Percentiles rank a stretch among this genome's conserved stretches.
phyloP scores from a whole-genome alignment of 2,329 filamentous ascomycete genomes.

The Cladosporium cucumerinum region DNA sequence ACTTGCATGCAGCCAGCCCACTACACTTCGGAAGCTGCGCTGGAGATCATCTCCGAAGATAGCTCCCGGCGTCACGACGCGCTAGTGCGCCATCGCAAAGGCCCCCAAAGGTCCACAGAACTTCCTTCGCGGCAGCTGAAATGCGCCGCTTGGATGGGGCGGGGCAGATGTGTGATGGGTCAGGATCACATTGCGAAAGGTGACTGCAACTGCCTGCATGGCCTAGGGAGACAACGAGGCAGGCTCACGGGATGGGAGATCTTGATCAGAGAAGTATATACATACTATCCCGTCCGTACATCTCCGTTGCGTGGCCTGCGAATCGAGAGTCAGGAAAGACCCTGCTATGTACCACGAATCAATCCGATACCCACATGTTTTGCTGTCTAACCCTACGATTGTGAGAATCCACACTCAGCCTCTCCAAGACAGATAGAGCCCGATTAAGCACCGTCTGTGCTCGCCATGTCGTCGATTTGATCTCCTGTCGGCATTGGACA shows the following conservation, averaged over 20 bases:
- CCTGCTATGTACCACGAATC: not conserved
- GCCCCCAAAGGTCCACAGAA: not conserved
- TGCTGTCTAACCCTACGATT: not conserved
- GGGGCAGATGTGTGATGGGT: not conserved
- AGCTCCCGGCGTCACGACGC: constrained; percentile 6
- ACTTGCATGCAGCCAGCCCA: constrained; percentile 2
- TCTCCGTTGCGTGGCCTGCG: not conserved
- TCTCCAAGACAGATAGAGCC: not conserved
- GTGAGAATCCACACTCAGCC: not conserved
- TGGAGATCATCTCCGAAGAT: constrained; percentile 17
- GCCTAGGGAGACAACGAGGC: not conserved
- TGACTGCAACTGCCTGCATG: not conserved
- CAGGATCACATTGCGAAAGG: not conserved
- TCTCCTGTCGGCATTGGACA: not conserved
- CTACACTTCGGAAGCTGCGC: not conserved
- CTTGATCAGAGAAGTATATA: not conserved
- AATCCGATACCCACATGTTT: not conserved
- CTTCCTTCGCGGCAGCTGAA: not conserved
- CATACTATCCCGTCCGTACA: not conserved
- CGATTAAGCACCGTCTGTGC: not conserved
- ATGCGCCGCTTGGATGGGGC: not conserved
- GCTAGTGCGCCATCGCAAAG: not conserved
- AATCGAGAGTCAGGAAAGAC: not conserved
- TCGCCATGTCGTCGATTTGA: not conserved
- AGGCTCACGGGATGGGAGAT: not conserved